A percentile compares a stretch with the other conserved stretches of the same genome.
Evolutionary conservation across 129 eudicot genomes (phyloP).

Genomic region (Chrysanthemum lavandulifolium): DNA sequence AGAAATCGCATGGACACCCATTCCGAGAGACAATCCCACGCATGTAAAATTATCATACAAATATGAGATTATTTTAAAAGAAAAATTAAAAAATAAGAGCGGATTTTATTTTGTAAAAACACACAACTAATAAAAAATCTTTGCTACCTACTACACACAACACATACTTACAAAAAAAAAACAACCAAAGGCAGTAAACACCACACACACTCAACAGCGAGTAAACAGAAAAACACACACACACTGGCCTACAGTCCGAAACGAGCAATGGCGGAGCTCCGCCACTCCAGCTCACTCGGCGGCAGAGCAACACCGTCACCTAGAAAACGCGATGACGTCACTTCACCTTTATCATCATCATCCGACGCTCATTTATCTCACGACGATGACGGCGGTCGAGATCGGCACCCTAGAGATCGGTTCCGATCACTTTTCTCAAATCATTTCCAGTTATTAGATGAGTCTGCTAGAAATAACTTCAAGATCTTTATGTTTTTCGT

Average conservation of each 20-base stretch:
- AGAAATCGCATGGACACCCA: too few species aligned
- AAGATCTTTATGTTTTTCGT: conserved; percentile 55
- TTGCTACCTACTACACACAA: too few species aligned
- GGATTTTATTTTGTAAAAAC: too few species aligned
- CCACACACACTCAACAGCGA: conserved; percentile 32
- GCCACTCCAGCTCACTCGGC: conserved; percentile 82
- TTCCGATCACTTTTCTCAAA: conserved; percentile 42
- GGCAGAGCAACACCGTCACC: conserved; percentile 71
- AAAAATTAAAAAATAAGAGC: too few species aligned
- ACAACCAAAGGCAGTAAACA: conserved; percentile 27
- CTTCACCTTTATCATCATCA: conserved; percentile 49
- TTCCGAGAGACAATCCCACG: too few species aligned
- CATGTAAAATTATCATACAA: too few species aligned
- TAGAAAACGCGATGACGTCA: conserved; percentile 49
- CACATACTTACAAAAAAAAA: background rate
- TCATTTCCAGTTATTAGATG: conserved; percentile 47
- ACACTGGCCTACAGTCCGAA: conserved; percentile 74
- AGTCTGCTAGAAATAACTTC: conserved; percentile 47
- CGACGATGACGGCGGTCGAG: conserved; percentile 46
- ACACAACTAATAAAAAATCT: too few species aligned
- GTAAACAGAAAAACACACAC: background rate
- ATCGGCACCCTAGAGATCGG: conserved; percentile 58
- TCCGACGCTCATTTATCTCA: conserved; percentile 35
- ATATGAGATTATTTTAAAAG: too few species aligned
- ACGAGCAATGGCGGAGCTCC: conserved; percentile 97